Conservation (phyloP, 2,329 filamentous ascomycete species). For the Epichloe festucae region DNA sequence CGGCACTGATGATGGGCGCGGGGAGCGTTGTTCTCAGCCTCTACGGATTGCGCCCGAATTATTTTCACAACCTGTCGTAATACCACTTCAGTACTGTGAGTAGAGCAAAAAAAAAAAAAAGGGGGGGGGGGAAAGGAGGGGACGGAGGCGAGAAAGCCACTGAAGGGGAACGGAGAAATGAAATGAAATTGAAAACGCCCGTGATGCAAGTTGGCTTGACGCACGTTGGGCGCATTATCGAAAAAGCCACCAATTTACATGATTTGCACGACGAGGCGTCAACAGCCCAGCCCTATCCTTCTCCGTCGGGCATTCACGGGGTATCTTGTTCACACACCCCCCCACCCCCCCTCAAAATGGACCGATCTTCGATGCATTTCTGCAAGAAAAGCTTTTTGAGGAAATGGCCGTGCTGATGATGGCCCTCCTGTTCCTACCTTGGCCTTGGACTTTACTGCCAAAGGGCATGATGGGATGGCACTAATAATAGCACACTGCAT, state of each 20-base stretch:
- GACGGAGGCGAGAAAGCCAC: not conserved
- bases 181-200: too few species aligned
- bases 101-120: not conserved
- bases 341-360: not conserved
- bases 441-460: too few species aligned
- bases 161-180: not conserved
- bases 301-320: not conserved
- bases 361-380: not conserved
- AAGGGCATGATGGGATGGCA: too few species aligned
- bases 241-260: not conserved
- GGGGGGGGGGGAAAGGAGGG: not conserved
- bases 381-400: not conserved
- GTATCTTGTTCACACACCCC: too few species aligned
- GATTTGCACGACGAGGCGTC: not conserved
- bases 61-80: not conserved
- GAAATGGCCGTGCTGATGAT: not conserved
- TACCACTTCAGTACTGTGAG: not conserved
- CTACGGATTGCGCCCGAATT: not conserved
- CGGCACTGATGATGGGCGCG: not conserved
- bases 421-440: not conserved
- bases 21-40: too few species aligned
- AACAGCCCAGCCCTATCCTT: not conserved
- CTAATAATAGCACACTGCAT: too few species aligned
- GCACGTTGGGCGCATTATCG: not conserved
- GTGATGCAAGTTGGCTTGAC: too few species aligned